Evolutionary conservation across 179 eudicot species (phyloP), one percentile per base, ranked within the genome.

Genomic region (Patellifolia procumbens): DNA sequence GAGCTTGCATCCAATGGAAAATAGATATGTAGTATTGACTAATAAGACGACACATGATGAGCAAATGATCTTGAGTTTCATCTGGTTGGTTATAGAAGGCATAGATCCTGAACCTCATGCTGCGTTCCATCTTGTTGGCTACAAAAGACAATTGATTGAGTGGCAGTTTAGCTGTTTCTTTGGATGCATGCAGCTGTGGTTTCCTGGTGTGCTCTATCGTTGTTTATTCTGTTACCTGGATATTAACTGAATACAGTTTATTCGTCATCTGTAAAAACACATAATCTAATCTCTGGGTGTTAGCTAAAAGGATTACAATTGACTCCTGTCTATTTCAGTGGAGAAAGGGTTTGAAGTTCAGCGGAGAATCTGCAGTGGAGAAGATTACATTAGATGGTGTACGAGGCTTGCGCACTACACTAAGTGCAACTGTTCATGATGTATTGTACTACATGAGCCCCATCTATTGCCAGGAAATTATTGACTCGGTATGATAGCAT

Each of bases 391-490:
- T 95, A 74, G 94, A 89, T 85, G 99, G 98, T 62, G 94, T 95
- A 28, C 89, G 97, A 46, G 97, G 97, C 51, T 78, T 95, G 84
- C 94, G 99, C 53, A 90, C 92, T 37, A 89, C 85, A 69, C 81
- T 95, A 72, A 93, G 99, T 85, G 99, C 98, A 51, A 95, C 99
- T 26, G 98, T 87, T 83, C 99, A 95, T 83, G 99, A 95, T 84
- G 92, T 95, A 35, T 82, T 95, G 76, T 95, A 93, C 81, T 95
- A 95, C 89, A 93, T 95, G 99, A 95, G 99, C 86, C 99, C 99
- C 49, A 91, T 95, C 79, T 91, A 95, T 81, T 95, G 99, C 88
- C 99, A 95, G 87, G 94, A 86, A 80, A 95, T 95, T 68, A 88
- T 91, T 70, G 86, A 95, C 86, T 91, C 99, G 89, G 99, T 95